phyloP scores from a whole-genome alignment of 345 rosid species.

The Leavenworthia alabamica region DNA sequence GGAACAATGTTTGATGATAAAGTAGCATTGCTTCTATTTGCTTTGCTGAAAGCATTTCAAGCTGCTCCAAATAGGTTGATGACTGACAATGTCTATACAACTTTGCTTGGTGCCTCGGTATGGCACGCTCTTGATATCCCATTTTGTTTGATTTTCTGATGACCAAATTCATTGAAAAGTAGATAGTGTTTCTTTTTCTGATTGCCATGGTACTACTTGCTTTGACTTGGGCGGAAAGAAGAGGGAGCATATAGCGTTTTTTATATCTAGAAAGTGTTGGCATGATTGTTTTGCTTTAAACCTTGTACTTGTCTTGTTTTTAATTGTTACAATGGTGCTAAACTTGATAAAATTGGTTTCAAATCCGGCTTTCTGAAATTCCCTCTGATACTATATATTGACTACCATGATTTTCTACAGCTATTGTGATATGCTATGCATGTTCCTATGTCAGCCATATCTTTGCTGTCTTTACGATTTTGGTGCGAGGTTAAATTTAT shows the following conservation, averaged over 20 bases:
- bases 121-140: constrained; percentile 19
- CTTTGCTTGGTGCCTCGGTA: constrained; percentile 98
- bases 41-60: constrained; percentile 87
- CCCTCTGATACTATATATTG: background rate
- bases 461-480: background rate
- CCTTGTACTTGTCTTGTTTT: background rate
- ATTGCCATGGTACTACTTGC: constrained; percentile 5
- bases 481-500: background rate
- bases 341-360: constrained; percentile 12
- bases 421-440: constrained; percentile 11
- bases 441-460: constrained; percentile 1
- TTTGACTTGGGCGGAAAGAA: constrained; percentile 10
- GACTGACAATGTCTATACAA: constrained; percentile 75
- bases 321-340: constrained; percentile 4
- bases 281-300: constrained; percentile 3
- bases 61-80: constrained; percentile 89
- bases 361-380: background rate
- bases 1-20: constrained; percentile 93
- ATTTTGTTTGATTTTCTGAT: background rate
- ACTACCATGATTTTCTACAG: background rate
- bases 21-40: constrained; percentile 84
- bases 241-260: constrained; percentile 3
- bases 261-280: background rate
- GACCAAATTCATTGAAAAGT: background rate
- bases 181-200: constrained; percentile 5